Conservation (phyloP, 495 filamentous ascomycete species). For the Daldinia caldariorum region DNA sequence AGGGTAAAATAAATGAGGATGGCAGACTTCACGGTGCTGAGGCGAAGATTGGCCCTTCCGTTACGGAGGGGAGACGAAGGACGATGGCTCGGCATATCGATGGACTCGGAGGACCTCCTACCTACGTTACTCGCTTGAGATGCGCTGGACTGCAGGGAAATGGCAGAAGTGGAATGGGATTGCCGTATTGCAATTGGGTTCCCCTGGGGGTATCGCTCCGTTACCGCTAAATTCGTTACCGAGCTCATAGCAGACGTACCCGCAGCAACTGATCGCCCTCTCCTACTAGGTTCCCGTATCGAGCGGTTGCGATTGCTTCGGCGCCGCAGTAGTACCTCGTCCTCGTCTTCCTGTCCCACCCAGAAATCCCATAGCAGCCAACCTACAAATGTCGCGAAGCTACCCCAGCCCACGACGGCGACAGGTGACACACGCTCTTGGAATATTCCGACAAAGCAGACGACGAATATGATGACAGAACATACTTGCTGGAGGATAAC, state of each 20-base stretch:
- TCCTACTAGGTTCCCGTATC: conserved; percentile 40
- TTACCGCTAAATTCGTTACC: conserved; percentile 49
- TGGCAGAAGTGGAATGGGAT: conserved; percentile 48
- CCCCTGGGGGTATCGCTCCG: conserved; percentile 42
- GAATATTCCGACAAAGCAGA: conserved; percentile 91
- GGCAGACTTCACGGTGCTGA: conserved; percentile 79
- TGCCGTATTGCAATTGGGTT: conserved; percentile 31
- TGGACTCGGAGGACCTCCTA: conserved; percentile 38
- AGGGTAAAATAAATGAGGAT: conserved; percentile 92
- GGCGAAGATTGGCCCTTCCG: conserved; percentile 51
- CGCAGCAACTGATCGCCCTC: conserved; percentile 34
- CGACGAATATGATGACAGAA: conserved; percentile 91
- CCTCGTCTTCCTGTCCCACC: conserved; percentile 68
- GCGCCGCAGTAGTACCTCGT: conserved; percentile 48
- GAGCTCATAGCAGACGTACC: conserved; percentile 54
- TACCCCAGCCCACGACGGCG: conserved; percentile 84
- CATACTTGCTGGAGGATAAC: conserved; percentile 97
- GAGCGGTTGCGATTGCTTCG: conserved; percentile 47
- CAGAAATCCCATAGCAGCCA: conserved; percentile 94
- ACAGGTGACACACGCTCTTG: conserved; percentile 86
- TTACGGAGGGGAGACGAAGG: conserved; percentile 42
- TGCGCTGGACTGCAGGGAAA: conserved; percentile 50
- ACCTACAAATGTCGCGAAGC: conserved; percentile 81
- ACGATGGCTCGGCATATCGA: conserved; percentile 38
- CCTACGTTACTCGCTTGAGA: conserved; percentile 49